Conservation (phyloP, 768 basidiomycete genomes). For the Amanita pallidorosea region DNA sequence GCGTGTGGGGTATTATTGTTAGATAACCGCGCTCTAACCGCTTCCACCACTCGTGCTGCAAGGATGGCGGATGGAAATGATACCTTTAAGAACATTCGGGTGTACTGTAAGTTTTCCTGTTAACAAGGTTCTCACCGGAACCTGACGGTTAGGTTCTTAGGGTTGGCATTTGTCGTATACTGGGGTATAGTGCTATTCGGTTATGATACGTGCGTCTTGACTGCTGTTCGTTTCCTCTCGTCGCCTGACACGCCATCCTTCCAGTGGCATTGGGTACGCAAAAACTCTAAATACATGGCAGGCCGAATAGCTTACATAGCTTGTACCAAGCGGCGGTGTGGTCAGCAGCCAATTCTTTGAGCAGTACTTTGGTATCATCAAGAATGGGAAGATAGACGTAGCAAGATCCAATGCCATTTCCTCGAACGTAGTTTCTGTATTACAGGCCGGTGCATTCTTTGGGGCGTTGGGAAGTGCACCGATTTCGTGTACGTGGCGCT, state of each 20-base stretch:
- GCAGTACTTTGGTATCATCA: conserved; percentile 46
- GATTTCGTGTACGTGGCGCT: conserved; percentile 40
- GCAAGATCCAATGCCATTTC: conserved; percentile 41
- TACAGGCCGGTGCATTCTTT: conserved; percentile 85
- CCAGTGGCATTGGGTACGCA: neutral
- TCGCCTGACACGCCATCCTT: neutral
- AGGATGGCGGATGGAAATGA: neutral
- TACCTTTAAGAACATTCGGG: conserved; percentile 40
- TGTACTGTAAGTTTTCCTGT: conserved; percentile 40
- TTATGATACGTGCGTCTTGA: conserved; percentile 55
- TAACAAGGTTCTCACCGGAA: neutral
- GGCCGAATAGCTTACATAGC: neutral
- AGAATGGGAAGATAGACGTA: conserved; percentile 29
- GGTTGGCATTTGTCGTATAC: conserved; percentile 64
- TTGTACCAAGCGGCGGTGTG: conserved; percentile 49
- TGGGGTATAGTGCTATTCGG: conserved; percentile 81
- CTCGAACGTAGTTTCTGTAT: conserved; percentile 77
- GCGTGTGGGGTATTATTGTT: no score
- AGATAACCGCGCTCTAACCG: no score
- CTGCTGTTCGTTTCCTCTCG: conserved; percentile 11
- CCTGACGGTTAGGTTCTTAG: conserved; percentile 19
- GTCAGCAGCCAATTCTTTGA: conserved; percentile 54
- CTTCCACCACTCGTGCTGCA: neutral
- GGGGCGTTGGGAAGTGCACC: conserved; percentile 71
- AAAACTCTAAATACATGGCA: neutral